Evolutionary conservation across 75 land plant species (phyloP), one percentile per base, ranked within the genome.

Genomic region (Cupressus sempervirens): DNA sequence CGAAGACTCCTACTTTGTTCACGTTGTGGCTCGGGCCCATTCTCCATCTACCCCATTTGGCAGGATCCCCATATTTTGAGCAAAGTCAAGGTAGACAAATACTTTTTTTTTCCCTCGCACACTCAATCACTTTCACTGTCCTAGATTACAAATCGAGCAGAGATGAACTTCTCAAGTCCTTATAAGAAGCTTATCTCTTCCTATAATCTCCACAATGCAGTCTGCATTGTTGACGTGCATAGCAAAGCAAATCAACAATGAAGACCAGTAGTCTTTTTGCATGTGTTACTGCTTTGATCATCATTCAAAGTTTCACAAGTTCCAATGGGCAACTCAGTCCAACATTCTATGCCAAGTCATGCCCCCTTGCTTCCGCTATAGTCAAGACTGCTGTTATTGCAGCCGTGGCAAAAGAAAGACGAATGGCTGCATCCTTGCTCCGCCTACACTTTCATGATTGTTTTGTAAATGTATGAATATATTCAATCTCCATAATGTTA

Each of bases 381-480:
- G 50, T 84, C 12, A 58, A 81, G 81, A 72, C 77, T 87, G 86
- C 91, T 82, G 54, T 84, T 48, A 38, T 1, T 40, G 40, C 80
- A 72, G 80, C 89, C 70, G 32, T 70, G 73, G 41, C 72, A 36
- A 72, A 91, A 87, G 77, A 93, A 46, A 14, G 88, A 79, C 16
- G 90, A 29, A 90, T 84, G 70, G 91, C 92, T 52, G 53, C 79
- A 77, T 89, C 85, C 5, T 87, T 92, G 41, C 87, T 90, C 2
- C 79, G 83, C 26, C 81, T 88, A n/a, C 35, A 52, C 70, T 88
- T 88, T 77, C 85, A 88, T 48, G 89, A 88, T 41, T 88, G 88
- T 81, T 86, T 86, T 82, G 80, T 88, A n/a, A 68, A 88, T 65
- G 89, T 88, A 43, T 11, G 16, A 45, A 20, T n/a, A n/a, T n/a